These are phyloP conservation scores for Suillus subalutaceus DNA, from an alignment of 768 basidiomycete genomes.

Conservation along the genomic window DNA sequence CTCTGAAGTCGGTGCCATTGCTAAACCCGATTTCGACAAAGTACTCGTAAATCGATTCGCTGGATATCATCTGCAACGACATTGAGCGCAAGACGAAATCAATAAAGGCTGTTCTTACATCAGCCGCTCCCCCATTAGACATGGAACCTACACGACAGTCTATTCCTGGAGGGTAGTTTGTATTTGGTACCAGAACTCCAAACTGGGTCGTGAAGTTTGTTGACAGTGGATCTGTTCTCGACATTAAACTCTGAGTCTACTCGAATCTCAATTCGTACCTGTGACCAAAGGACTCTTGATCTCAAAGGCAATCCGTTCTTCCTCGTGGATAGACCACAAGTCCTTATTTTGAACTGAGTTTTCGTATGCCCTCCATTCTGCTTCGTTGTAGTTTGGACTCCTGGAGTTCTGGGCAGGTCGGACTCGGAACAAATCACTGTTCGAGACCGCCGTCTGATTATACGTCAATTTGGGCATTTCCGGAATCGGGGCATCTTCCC, in stretches of 20 bases:
- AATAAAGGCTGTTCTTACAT: neutral
- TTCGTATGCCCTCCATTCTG: neutral
- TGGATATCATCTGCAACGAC: neutral
- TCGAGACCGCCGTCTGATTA: no score
- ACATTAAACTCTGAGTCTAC: constrained; percentile 3
- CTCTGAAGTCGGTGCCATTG: constrained; percentile 19
- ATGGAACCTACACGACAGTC: constrained; percentile 10
- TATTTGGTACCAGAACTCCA: constrained; percentile 23
- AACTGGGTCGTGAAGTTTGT: constrained; percentile 10
- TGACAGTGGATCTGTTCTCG: neutral
- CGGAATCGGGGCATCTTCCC: constrained; percentile 6
- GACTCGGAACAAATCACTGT: no score
- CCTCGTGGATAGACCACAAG: constrained; percentile 21
- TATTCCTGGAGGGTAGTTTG: constrained; percentile 22
- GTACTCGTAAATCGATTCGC: constrained; percentile 24
- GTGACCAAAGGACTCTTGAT: constrained; percentile 4
- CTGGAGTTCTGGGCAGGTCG: no score
- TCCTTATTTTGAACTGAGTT: constrained; percentile 13
- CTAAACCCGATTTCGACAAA: constrained; percentile 18
- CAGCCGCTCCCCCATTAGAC: neutral
- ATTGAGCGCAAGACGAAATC: neutral
- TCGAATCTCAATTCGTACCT: constrained; percentile 5
- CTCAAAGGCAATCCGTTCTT: constrained; percentile 23
- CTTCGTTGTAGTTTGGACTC: no score
- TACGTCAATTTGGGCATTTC: neutral